phyloP scores from a whole-genome alignment of 306 rosid genomes.

The Parietaria judaica region DNA sequence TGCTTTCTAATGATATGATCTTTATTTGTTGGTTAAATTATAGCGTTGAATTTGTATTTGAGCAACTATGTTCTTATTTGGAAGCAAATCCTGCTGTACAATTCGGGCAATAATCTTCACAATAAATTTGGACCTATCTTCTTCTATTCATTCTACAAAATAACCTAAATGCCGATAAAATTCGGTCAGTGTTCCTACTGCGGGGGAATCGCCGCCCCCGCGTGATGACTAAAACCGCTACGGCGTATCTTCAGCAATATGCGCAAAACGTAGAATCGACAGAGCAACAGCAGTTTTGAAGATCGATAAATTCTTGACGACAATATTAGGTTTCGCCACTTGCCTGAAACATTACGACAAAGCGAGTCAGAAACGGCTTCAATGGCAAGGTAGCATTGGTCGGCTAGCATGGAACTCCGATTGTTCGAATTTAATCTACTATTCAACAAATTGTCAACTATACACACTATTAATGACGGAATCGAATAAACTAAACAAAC shows the following conservation, averaged over 20 bases:
- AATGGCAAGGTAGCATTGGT: neutral
- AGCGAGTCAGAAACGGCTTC: neutral
- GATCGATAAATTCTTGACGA: conserved; percentile 4
- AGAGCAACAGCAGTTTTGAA: conserved; percentile 10
- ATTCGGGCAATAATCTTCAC: conserved; percentile 18
- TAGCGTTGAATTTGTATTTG: too few species aligned
- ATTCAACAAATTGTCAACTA: neutral
- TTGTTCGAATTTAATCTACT: neutral
- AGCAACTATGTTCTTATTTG: conserved; percentile 1
- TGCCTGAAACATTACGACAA: neutral
- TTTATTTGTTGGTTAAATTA: too few species aligned
- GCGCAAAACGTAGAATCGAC: neutral
- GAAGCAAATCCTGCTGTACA: conserved; percentile 48
- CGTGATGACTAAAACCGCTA: neutral
- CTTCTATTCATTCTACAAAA: conserved; percentile 39
- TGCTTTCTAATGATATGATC: too few species aligned
- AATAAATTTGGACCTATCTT: conserved; percentile 32
- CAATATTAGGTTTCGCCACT: neutral
- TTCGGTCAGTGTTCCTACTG: conserved; percentile 20
- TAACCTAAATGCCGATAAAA: conserved; percentile 22
- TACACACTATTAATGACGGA: neutral
- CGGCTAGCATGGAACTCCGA: too few species aligned
- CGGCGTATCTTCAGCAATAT: conserved; percentile 13
- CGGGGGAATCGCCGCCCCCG: conserved; percentile 2
- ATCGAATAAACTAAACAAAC: conserved; percentile 5